A percentile compares a stretch with the other conserved stretches of the same genome.
Evolutionary conservation across 2,329 filamentous ascomycete genomes (phyloP).

Genomic region (Fusarium redolens): DNA sequence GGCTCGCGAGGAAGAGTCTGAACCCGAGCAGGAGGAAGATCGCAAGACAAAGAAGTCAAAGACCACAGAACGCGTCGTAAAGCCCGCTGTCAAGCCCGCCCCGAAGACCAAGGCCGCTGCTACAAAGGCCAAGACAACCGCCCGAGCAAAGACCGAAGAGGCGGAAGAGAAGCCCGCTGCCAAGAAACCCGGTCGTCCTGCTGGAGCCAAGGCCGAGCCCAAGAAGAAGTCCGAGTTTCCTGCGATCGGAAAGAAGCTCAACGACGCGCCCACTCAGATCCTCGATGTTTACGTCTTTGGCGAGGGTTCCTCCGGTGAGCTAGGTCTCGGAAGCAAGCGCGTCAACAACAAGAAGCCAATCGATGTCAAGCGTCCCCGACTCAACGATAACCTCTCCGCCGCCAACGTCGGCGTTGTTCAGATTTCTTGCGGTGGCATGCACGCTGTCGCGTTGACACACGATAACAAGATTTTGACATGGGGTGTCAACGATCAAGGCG

Average conservation of each 20-base stretch:
- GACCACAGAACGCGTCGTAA: constrained; percentile 41
- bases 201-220: constrained; percentile 30
- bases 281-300: constrained; percentile 85
- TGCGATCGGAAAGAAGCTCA: constrained; percentile 74
- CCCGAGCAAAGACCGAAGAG: constrained; percentile 56
- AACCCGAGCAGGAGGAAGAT: constrained; percentile 45
- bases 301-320: constrained; percentile 82
- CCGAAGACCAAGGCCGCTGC: constrained; percentile 43
- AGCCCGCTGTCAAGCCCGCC: constrained; percentile 44
- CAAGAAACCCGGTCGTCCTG: constrained; percentile 33
- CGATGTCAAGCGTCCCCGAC: constrained; percentile 83
- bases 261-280: constrained; percentile 69
- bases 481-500: constrained; percentile 89
- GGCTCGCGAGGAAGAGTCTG: constrained; percentile 39
- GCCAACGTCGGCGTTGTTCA: constrained; percentile 80
- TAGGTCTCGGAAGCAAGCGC: constrained; percentile 78
- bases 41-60: constrained; percentile 46
- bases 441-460: constrained; percentile 78
- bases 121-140: constrained; percentile 41
- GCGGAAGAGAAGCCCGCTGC: constrained; percentile 54
- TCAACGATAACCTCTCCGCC: constrained; percentile 73
- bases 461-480: constrained; percentile 87
- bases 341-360: constrained; percentile 70
- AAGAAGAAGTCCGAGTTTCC: constrained; percentile 55
- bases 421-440: constrained; percentile 84